Percentiles rank a stretch among this genome's conserved stretches.
phyloP scores from a whole-genome alignment of 495 filamentous ascomycete genomes.

The Aspergillus bridgeri region DNA sequence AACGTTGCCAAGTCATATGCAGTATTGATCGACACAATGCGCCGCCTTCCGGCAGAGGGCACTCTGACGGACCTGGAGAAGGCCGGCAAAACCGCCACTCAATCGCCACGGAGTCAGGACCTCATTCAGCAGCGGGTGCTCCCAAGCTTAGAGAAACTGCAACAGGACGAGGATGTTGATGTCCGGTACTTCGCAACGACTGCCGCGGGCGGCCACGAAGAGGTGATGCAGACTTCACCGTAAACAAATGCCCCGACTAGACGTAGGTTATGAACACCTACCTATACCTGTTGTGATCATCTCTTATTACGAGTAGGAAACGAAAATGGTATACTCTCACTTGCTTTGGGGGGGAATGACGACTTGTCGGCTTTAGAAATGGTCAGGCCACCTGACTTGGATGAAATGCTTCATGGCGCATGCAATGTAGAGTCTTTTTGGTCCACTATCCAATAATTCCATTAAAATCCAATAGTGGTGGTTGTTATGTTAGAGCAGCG shows the following conservation, averaged over 20 bases:
- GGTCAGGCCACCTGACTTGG: constrained; percentile 36
- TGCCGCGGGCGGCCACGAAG: constrained; percentile 50
- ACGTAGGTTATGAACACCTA: constrained; percentile 4
- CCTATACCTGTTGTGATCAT: constrained; percentile 1
- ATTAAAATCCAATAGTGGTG: constrained; percentile 15
- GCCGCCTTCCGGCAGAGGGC: constrained; percentile 81
- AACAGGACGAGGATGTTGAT: constrained; percentile 95
- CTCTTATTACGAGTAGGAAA: constrained; percentile 17
- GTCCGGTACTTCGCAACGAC: constrained; percentile 91
- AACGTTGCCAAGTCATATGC: constrained; percentile 98
- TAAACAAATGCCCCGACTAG: constrained; percentile 20
- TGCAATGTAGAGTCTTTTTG: constrained; percentile 42
- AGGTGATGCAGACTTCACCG: constrained; percentile 50
- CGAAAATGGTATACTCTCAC: constrained; percentile 19
- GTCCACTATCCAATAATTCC: constrained; percentile 26
- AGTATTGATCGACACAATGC: constrained; percentile 81
- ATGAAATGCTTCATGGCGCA: constrained; percentile 42
- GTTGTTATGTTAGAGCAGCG: neutral
- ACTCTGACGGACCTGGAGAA: constrained; percentile 84
- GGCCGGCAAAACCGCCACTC: constrained; percentile 55
- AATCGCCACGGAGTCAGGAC: constrained; percentile 71
- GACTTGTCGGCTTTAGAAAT: constrained; percentile 38
- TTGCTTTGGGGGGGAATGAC: constrained; percentile 21
- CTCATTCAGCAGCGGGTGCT: constrained; percentile 84
- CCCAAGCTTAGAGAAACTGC: constrained; percentile 88